Evolutionary conservation across 192 early-diverging fungal genomes (phyloP).

Genomic region (Allomyces macrogynus): DNA sequence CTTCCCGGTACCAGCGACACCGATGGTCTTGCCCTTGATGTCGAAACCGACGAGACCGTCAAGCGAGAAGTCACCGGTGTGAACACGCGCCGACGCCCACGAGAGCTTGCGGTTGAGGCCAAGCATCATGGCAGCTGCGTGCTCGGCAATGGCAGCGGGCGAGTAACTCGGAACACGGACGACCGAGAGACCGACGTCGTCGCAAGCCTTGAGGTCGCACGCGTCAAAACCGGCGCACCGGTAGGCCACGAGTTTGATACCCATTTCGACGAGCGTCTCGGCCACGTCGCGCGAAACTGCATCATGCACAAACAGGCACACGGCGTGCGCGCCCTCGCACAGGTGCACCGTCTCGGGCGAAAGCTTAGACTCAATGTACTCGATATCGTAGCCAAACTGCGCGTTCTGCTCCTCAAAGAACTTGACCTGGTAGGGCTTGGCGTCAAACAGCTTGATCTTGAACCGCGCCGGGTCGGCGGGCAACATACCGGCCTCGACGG

Average conservation of each 20-base stretch:
- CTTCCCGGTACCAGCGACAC: slow-evolving; percentile 21
- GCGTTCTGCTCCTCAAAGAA: neutral
- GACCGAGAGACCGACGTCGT: slow-evolving; percentile 10
- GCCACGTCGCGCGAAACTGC: neutral
- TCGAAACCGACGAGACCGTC: slow-evolving; percentile 22
- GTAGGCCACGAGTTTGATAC: slow-evolving; percentile 18
- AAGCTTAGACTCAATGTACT: slow-evolving; percentile 1
- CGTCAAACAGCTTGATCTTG: slow-evolving; percentile 1
- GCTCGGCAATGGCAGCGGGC: slow-evolving; percentile 28
- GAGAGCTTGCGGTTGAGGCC: slow-evolving; percentile 21
- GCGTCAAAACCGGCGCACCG: slow-evolving; percentile 24
- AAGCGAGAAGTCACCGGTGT: slow-evolving; percentile 19
- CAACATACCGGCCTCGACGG: too few relatives aligned
- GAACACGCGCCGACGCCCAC: slow-evolving; percentile 10
- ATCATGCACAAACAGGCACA: neutral
- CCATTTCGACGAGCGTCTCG: slow-evolving; percentile 1
- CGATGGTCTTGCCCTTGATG: slow-evolving; percentile 25
- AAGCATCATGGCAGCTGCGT: slow-evolving; percentile 17
- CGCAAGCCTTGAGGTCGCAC: slow-evolving; percentile 18
- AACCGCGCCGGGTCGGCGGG: too few relatives aligned
- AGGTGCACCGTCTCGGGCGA: neutral
- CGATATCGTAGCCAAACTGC: neutral
- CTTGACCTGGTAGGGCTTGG: neutral
- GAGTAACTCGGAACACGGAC: slow-evolving; percentile 20
- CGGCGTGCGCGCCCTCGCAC: neutral